Evolutionary conservation across 768 basidiomycete genomes (phyloP), one percentile per base, ranked within the genome.

Genomic region (Lactarius indigo): DNA sequence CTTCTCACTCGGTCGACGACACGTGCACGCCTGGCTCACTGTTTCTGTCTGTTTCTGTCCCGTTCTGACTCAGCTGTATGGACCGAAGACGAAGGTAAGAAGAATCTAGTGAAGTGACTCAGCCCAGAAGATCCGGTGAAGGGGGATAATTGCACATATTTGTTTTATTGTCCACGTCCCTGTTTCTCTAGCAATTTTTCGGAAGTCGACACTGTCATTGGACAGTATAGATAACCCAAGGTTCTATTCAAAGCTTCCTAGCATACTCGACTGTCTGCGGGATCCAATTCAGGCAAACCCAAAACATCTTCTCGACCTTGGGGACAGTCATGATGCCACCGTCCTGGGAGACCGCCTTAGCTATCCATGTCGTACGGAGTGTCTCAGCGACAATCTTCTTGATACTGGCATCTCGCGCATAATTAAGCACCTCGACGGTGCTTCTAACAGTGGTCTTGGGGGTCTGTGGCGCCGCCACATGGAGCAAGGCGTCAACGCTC

Each of bases 301-400:
- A 23, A 31, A 44, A 23, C 17, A 23, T 15, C 41, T 37, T 37
- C 12, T 39, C 23, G 28, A 15, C 15, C 31, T 33, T 18, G 18
- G n/a, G 2, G n/a, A n/a, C 4, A 42, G 12, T 10, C 35, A 33
- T 1, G 18, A 12, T 35, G 47, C 65, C 17, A 62, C 65, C 47
- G n/a, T 61, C 15, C n/a, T 57, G 37, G 15, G 59, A 39, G 59
- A 55, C 37, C 5, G 55, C 42, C 12, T 35, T 33, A 6, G 37
- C 13, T 31, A 30, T 47, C 59, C 37, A 59, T 3, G 31, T 20
- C 30, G 17, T 63, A 13, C 44, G 18, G 23, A 39, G 44, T n/a
- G 61, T 65, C 23, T 26, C 30, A n/a, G 52, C 17, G 35, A 60
- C 58, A 42, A 65, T 56, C 33, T 60, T 55, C 35, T 59, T 60